Percentiles rank a stretch among this genome's conserved stretches.
Evolutionary conservation across 208 protist species (phyloP).

Genomic region (Acanthamoeba culbertsoni): DNA sequence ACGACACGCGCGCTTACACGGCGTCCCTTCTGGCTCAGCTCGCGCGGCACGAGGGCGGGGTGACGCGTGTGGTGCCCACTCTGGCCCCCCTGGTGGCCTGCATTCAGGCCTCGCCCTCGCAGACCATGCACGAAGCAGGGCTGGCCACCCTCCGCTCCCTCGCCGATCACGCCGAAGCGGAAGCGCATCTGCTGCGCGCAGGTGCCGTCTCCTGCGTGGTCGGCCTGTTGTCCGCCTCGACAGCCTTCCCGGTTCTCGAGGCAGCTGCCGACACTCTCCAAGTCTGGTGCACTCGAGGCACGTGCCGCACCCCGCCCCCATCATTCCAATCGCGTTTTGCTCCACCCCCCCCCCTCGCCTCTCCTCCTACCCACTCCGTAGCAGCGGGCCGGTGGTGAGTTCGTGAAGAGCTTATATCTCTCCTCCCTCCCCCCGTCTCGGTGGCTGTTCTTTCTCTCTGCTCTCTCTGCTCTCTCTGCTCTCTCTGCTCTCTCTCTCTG

Average conservation of each 20-base stretch:
- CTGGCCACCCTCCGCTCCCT: not conserved
- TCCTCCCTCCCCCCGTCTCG: too few species aligned
- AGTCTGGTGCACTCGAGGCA: not conserved
- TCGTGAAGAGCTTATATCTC: too few species aligned
- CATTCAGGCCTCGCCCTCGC: not conserved
- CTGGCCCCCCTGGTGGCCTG: slow-evolving; percentile 17
- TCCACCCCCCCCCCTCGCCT: too few species aligned
- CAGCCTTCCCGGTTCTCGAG: slow-evolving; percentile 8
- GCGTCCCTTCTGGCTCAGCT: not conserved
- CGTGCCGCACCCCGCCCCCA: too few species aligned
- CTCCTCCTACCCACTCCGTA: too few species aligned
- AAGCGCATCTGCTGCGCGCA: not conserved
- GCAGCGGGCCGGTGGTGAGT: too few species aligned
- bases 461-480: too few species aligned
- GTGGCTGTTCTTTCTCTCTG: too few species aligned
- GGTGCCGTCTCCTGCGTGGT: not conserved
- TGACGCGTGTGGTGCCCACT: not conserved
- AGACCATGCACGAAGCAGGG: slow-evolving; percentile 7
- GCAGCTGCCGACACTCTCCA: not conserved
- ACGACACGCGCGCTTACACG: not conserved
- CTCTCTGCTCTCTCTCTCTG: too few species aligned
- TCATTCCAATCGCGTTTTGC: too few species aligned
- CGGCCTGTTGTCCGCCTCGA: not conserved
- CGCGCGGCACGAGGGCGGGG: not conserved
- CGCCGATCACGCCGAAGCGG: not conserved